Evolutionary conservation across 140 eudicot species (phyloP).

Genomic region (Senecio squalidus): DNA sequence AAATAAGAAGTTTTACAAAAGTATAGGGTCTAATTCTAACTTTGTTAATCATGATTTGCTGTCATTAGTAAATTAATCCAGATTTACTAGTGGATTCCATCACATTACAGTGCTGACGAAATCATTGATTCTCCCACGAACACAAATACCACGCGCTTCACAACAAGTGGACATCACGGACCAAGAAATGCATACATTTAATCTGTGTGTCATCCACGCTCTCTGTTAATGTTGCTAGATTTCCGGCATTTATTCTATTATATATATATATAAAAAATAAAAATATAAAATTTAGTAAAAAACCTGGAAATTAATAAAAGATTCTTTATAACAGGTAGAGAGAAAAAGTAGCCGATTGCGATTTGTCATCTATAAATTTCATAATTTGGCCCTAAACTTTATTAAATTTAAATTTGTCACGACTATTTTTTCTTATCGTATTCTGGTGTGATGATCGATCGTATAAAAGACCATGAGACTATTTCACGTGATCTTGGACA

Average conservation of each 20-base stretch:
- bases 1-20: not conserved
- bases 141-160: not conserved
- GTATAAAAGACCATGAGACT: no score
- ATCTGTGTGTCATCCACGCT: slow-evolving; percentile 11
- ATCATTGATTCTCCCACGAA: slow-evolving; percentile 32
- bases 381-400: slow-evolving; percentile 20
- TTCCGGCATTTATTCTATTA: slow-evolving; percentile 14
- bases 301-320: slow-evolving; percentile 21
- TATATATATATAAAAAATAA: no score
- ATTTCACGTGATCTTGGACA: no score
- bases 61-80: slow-evolving; percentile 29
- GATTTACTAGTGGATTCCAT: slow-evolving; percentile 38
- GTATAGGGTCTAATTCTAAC: slow-evolving; percentile 10
- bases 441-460: no score
- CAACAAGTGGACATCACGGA: slow-evolving; percentile 1
- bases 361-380: slow-evolving; percentile 28
- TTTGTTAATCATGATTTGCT: slow-evolving; percentile 25
- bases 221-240: slow-evolving; percentile 15
- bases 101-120: slow-evolving; percentile 29
- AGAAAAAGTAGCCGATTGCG: slow-evolving; percentile 35
- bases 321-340: slow-evolving; percentile 32
- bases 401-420: not conserved
- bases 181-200: not conserved
- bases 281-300: slow-evolving; percentile 3
- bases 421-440: not conserved